These are phyloP conservation scores for Syzygium aqueum DNA, from an alignment of 345 rosid species.

Conservation along the genomic window DNA sequence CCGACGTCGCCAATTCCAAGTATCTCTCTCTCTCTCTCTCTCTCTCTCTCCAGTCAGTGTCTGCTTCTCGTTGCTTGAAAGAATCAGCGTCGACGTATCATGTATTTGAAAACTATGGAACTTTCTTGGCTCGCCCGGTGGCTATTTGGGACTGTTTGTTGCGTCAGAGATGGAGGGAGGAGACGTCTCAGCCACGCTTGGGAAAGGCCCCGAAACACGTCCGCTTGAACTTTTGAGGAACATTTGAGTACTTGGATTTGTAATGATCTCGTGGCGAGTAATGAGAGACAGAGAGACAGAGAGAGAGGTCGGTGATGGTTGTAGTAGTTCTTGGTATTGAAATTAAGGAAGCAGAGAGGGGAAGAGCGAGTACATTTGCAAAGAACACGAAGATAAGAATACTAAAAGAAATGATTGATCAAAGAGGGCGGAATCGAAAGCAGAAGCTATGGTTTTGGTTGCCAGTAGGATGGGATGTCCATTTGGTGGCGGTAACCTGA, in stretches of 20 bases:
- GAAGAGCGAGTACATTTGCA: not conserved
- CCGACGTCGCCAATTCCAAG: conserved; percentile 73
- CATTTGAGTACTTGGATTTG: not conserved
- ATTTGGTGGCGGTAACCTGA: not conserved
- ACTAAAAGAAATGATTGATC: not conserved
- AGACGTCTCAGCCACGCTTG: not conserved
- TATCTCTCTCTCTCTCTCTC: conserved; percentile 8
- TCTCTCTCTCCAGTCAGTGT: not conserved
- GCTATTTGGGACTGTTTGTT: not conserved
- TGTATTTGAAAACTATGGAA: not conserved
- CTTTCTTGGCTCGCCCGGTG: not conserved
- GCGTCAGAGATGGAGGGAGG: not conserved
- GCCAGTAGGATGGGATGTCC: not conserved
- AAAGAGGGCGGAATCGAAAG: not conserved
- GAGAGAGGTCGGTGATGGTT: not conserved
- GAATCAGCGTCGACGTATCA: not conserved
- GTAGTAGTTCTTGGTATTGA: not conserved
- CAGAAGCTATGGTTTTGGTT: not conserved
- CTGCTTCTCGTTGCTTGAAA: not conserved
- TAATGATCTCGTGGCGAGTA: not conserved
- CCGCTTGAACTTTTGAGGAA: no score
- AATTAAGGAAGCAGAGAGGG: not conserved
- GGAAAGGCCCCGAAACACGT: no score
- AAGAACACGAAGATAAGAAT: not conserved
- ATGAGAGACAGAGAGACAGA: not conserved